phyloP scores from a whole-genome alignment of 371 early-diverging fungal genomes.

The Haplosporangium sp. region DNA sequence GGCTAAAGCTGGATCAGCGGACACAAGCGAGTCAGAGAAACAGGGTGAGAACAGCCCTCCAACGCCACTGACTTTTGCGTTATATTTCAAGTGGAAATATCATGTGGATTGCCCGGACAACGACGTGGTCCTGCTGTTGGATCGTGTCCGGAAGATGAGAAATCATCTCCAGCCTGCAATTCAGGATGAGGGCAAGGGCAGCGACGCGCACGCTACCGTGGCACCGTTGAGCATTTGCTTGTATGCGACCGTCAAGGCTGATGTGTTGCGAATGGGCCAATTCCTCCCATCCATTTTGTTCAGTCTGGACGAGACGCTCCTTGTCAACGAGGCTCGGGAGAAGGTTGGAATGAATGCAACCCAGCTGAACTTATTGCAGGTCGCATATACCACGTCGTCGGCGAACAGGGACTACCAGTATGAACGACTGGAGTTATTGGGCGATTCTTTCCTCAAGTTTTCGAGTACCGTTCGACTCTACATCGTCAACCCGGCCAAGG shows the following conservation, averaged over 20 bases:
- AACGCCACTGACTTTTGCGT: slow-evolving; percentile 17
- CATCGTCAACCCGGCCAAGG: slow-evolving; percentile 76
- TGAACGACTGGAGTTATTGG: slow-evolving; percentile 95
- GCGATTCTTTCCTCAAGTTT: slow-evolving; percentile 95
- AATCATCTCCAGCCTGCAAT: slow-evolving; percentile 63
- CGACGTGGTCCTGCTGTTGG: slow-evolving; percentile 22
- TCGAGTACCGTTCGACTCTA: slow-evolving; percentile 82
- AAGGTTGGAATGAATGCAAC: slow-evolving; percentile 59
- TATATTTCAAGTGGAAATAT: slow-evolving; percentile 29
- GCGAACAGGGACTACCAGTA: slow-evolving; percentile 82
- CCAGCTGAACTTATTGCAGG: slow-evolving; percentile 63
- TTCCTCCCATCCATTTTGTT: slow-evolving; percentile 75
- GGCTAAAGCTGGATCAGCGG: slow-evolving; percentile 34
- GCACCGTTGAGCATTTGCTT: slow-evolving; percentile 55
- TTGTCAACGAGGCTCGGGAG: slow-evolving; percentile 66
- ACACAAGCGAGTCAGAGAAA: slow-evolving; percentile 12
- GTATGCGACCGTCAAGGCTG: slow-evolving; percentile 60
- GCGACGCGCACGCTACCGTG: slow-evolving; percentile 52
- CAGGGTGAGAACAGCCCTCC: not conserved
- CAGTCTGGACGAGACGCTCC: slow-evolving; percentile 73
- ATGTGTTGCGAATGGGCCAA: slow-evolving; percentile 64
- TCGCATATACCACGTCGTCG: slow-evolving; percentile 82
- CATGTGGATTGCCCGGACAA: slow-evolving; percentile 2
- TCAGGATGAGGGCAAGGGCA: slow-evolving; percentile 21
- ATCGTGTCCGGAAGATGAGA: slow-evolving; percentile 50